Base-by-base conservation (phyloP, 2,329 filamentous ascomycete species). In the Hymenoscyphus fraxineus region DNA sequence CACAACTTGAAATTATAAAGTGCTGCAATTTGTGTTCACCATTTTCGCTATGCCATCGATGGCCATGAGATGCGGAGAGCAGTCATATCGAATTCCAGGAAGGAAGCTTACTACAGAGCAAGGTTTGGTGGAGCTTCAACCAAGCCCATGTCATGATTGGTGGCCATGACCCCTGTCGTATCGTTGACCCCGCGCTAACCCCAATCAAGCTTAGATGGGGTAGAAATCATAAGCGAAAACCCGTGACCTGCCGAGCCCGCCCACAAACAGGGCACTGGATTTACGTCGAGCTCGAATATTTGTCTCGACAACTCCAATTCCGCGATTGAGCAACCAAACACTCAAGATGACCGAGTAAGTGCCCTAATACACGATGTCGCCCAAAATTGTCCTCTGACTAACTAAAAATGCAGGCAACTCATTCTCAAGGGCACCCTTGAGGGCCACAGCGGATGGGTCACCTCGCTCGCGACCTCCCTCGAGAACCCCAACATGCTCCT, bases 401-500 rank as follows among this genome's bases (percentile, higher is more conserved):
- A 54, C 47, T 19, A 54, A 27, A 5, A 27, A 54, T 54, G 47
- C 47, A 70, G 47, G 47, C 73, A 75, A 74, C 70, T 76, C 61
- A 92, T 96, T 85, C 90, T 95, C 83, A 93, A 94, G 86, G 92
- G 92, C 81, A 95, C 91, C 86, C 91, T 96, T 82, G 92, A 95
- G 90, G 94, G 94, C 89, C 94, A 98, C 89, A 95, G 91, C 87
- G 94, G 94, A 88, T 98, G 94, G 94, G 94, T 98, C 85, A 98
- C 94, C 83, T 93, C 88, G 85, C 87, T 98, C 83, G 94, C 94
- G 77, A 98, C 94, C 81, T 97, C 94, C 77, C 90, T 97, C 84
- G 94, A 98, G 90, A 97, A 97, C 91, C 95, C 95, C 79, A 98
- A 99, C 88, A 98, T 99, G 94, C 93, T 99, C 80, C 89, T 99